Base-by-base conservation (phyloP, 371 early-diverging fungal genomes). In the Actinomucor elegans region DNA sequence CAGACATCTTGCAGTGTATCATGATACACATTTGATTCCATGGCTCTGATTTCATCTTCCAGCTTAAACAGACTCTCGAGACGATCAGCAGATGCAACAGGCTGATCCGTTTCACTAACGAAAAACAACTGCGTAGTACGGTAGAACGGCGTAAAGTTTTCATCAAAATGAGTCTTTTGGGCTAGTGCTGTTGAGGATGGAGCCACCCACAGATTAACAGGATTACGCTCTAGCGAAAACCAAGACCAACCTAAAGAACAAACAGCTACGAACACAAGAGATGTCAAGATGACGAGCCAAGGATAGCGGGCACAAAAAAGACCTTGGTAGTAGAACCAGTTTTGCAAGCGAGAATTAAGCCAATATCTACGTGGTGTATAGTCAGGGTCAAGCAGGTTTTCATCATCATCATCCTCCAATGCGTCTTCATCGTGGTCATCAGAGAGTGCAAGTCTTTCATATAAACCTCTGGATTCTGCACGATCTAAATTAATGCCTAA, bases 141-240 rank as follows among this genome's bases (percentile, higher is more conserved):
- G 52, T 89, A 90, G 55, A 90, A 90, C 0, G 90, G 88, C 0
- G 83, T 75, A 61, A 90, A 89, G 55, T 82, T 67, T 15, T 76
- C 64, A 50, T 90, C 91, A 67, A 88, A 90, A 48, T 80, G 79
- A 6, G 72, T 59, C 69, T 90, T 90, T 35, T 84, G 80, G 0
- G 71, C 63, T 4, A 83, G 67, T 3, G 84, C 81, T n/a, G 68
- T 67, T 1, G 88, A 87, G 1, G 75, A 66, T 7, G 90, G 89
- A 0, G 82, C 73, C 0, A 89, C 90, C 91, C 91, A 90, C 8
- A 90, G 61, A 40, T 81, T 73, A 34, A 87, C 72, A 3, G 91
- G 91, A 56, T 82, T 76, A 4, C 79, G 78, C 50, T 85, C 88
- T 4, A 89, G 59, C 6, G 72, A 61, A 33, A 84, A 82, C 1